phyloP scores from a whole-genome alignment of 768 basidiomycete genomes.

The Pulveroboletus frians region DNA sequence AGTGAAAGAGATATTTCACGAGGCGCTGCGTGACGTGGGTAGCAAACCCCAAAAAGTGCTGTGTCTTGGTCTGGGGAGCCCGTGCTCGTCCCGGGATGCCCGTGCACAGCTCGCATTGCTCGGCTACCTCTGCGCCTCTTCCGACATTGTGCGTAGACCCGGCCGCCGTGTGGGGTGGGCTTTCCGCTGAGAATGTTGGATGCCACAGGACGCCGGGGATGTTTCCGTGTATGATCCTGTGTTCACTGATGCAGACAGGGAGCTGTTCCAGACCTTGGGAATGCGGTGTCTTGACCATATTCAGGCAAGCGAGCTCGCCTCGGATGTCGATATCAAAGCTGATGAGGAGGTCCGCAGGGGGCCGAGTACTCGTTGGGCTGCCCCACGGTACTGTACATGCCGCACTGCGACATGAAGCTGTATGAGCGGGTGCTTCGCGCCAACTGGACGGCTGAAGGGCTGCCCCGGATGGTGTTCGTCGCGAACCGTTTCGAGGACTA shows the following conservation, averaged over 20 bases:
- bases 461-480: slow-evolving; percentile 51
- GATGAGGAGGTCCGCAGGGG: slow-evolving; percentile 24
- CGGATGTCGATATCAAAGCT: slow-evolving; percentile 3
- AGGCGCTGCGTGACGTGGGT: slow-evolving; percentile 26
- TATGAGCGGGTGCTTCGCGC: slow-evolving; percentile 61
- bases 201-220: slow-evolving; percentile 39
- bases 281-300: slow-evolving; percentile 38
- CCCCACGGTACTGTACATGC: slow-evolving; percentile 72
- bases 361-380: slow-evolving; percentile 27
- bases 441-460: slow-evolving; percentile 49
- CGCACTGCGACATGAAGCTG: slow-evolving; percentile 68
- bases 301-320: slow-evolving; percentile 41
- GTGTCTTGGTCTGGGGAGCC: slow-evolving; percentile 74
- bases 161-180: slow-evolving; percentile 8
- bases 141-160: slow-evolving; percentile 54
- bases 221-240: slow-evolving; percentile 67
- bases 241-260: slow-evolving; percentile 57
- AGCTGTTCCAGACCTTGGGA: slow-evolving; percentile 40
- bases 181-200: background rate
- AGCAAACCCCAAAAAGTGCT: slow-evolving; percentile 37
- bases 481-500: slow-evolving; percentile 67
- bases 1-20: slow-evolving; percentile 33
- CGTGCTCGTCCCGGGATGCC: slow-evolving; percentile 54
- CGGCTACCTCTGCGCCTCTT: slow-evolving; percentile 44
- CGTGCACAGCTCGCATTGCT: slow-evolving; percentile 68